Base-by-base conservation (phyloP, 352 stramenopile species). In the Pythium monospermum region DNA sequence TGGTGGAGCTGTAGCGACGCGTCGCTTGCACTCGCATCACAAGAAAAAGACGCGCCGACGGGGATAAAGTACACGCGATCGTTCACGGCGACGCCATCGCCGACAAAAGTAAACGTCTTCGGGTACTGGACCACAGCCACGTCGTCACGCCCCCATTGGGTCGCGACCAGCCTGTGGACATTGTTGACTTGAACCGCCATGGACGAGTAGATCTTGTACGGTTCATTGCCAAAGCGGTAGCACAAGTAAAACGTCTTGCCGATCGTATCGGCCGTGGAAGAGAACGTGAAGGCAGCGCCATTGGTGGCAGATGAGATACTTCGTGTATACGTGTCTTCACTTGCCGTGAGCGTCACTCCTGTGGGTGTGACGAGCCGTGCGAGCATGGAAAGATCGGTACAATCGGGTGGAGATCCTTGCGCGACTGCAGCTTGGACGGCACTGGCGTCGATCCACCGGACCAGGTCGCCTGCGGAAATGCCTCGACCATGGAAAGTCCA, bases 191-290 rank as follows among this genome's bases (percentile, higher is more conserved):
- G 53, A 26, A 88, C 42, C 36, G 53, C 59, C 5, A 85, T 61
- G 0, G 28, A 30, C 3, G 68, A 53, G 31, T 86, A 88, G 7
- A 85, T 57, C 11, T 55, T 69, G 48, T 69, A 88, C 3, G 77
- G 77, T 18, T 88, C 74, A n/a, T 64, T 67, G 5, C 71, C 77
- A 52, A 86, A 88, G 37, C 83, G 79, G 59, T 84, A 86, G 40
- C 77, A 88, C 3, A 88, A 49, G 23, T 59, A 80, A 30, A 77
- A 88, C 0, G 49, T 76, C 11, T 79, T 80, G 4, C 77, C 74
- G 18, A 70, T 61, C 21, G 61, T 77, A 26, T 48, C 41, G 36
- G 49, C 25, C 6, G 42, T 51, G 13, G 67, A 65, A 52, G n/a
- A n/a, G n/a, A 88, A 86, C 0, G 57, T 49, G 15, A 84, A 69